Base-by-base conservation (phyloP, 1,139 yeast genomes). In the Saccharomyces uvarum region DNA sequence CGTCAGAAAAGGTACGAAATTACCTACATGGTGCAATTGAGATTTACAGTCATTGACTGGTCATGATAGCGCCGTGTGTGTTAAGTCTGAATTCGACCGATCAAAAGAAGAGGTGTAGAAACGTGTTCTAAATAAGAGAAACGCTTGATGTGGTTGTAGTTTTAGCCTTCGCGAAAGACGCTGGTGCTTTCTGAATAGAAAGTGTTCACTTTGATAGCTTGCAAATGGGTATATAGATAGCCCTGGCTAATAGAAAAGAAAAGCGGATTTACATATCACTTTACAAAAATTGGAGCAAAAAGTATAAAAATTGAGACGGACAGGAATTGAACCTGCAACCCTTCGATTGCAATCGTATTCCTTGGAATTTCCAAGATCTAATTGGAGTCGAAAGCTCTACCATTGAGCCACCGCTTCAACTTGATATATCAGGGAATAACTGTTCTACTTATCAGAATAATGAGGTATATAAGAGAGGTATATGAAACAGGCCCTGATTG, bases 361-460 rank as follows among this genome's bases (percentile, higher is more conserved):
- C 59, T 60, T 56, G 53, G 68, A 66, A 66, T 58, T 59, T 65
- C 73, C 72, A 66, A 64, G 61, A 60, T 66, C 61, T 64, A 73
- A 73, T 79, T 84, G 89, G 89, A 85, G 84, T 84, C 90, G 84
- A 83, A 83, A 82, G 88, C 89, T 84, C 90, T 84, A 83, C 90
- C 90, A 84, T 84, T 84, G 90, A 84, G 90, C 89, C 88, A 84
- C 88, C 85, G 88, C 89, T 82, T 82, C 88, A 60, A 57, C 51
- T 50, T 47, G 48, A 29, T 29, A 29, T 11, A 29, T 29, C 2
- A 29, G 4, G 3, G 11, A 29, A 29, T 29, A 29, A 29, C 11
- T 4, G n/a, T 11, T 2, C 5, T 29, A 29, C 32, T 29, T 29
- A 29, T 2, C 32, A 29, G 5, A n/a, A 28, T 28, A 28, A 11